A percentile compares a stretch with the other conserved stretches of the same genome.
phyloP scores from a whole-genome alignment of 2,329 filamentous ascomycete species.

The Colletotrichum melonis region DNA sequence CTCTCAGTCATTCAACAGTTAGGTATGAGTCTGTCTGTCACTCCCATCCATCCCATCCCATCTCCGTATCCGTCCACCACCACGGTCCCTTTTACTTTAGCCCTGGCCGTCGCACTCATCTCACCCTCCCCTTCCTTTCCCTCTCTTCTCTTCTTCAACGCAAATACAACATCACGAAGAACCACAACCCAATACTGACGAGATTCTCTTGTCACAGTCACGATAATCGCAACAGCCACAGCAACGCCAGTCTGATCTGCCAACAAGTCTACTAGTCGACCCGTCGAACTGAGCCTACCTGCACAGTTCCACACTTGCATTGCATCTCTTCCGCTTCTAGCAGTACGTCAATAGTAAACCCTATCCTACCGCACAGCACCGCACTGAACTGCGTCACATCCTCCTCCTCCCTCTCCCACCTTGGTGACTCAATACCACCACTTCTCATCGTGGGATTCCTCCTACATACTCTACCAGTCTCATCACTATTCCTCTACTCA shows the following conservation, averaged over 20 bases:
- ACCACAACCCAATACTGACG: constrained; percentile 56
- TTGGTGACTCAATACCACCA: constrained; percentile 35
- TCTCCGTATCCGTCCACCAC: constrained; percentile 41
- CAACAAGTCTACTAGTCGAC: constrained; percentile 39
- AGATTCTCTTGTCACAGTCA: constrained; percentile 72
- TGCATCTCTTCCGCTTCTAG: constrained; percentile 41
- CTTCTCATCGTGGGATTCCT: background rate
- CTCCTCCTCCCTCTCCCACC: background rate
- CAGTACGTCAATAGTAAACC: constrained; percentile 36
- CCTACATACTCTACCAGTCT: background rate
- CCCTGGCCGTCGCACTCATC: constrained; percentile 34
- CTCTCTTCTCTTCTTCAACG: constrained; percentile 53
- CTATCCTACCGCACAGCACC: constrained; percentile 1
- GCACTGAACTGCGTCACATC: no score
- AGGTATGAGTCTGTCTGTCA: constrained; percentile 26
- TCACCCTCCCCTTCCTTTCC: constrained; percentile 49
- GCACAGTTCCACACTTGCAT: constrained; percentile 40
- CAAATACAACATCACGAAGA: constrained; percentile 61
- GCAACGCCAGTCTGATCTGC: constrained; percentile 55
- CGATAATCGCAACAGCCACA: constrained; percentile 63
- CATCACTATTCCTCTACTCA: background rate
- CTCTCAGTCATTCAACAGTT: constrained; percentile 12
- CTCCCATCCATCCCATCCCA: constrained; percentile 27
- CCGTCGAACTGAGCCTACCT: constrained; percentile 29
- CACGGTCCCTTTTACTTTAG: constrained; percentile 41